These are phyloP conservation scores for Eimeria necatrix DNA, from an alignment of 169 alveolate species.

Conservation along the genomic window DNA sequence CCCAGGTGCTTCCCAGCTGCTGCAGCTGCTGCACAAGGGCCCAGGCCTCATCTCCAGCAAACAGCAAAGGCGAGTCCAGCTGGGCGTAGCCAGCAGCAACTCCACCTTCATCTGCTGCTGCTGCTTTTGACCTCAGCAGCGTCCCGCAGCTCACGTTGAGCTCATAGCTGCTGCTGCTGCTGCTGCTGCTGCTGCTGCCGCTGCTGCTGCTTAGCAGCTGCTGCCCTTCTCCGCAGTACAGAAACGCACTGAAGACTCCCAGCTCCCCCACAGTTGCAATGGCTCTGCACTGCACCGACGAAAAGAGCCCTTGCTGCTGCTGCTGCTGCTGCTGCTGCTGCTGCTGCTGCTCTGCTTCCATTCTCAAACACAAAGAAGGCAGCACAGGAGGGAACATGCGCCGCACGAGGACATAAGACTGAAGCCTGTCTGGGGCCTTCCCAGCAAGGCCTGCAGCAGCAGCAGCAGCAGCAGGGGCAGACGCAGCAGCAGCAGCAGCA, in stretches of 20 bases:
- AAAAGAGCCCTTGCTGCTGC: neutral
- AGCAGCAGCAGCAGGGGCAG: too few species aligned
- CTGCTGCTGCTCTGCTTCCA: neutral
- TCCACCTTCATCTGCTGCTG: conserved; percentile 88
- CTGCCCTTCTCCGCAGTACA: neutral
- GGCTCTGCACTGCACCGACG: neutral
- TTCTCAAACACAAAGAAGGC: conserved; percentile 39
- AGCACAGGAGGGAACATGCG: conserved; percentile 83
- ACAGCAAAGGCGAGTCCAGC: conserved; percentile 88
- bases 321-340: neutral
- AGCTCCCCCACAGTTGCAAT: conserved; percentile 30
- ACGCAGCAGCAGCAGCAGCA: too few species aligned
- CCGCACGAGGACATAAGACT: conserved; percentile 84
- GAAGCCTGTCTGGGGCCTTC: conserved; percentile 61
- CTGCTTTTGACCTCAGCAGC: conserved; percentile 87
- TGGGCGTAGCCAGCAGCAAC: conserved; percentile 88
- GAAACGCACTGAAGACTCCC: conserved; percentile 30
- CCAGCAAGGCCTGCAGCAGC: too few species aligned
- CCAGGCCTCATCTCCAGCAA: neutral
- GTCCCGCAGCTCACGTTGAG: conserved; percentile 86
- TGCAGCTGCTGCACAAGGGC: conserved; percentile 24
- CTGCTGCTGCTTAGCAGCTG: neutral
- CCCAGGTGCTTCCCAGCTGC: neutral
- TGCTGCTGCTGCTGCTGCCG: conserved; percentile 28
- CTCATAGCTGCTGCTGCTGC: conserved; percentile 29